These are phyloP conservation scores for Mortierella sp. DNA, from an alignment of 371 early-diverging fungal species.

Conservation along the genomic window DNA sequence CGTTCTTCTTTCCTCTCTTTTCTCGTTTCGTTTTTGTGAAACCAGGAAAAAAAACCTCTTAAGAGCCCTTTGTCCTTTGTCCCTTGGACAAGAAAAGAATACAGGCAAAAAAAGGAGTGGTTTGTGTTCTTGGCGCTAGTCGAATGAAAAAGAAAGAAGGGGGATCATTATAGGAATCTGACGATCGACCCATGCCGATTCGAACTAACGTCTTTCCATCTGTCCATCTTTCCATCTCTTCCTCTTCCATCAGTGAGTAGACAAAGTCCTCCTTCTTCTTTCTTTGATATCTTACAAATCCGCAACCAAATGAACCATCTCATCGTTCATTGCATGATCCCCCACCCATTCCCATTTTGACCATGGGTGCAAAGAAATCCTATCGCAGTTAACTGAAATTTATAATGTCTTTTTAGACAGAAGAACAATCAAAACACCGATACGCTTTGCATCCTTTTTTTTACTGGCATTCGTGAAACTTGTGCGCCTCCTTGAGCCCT, in stretches of 20 bases:
- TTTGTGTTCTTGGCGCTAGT: neutral
- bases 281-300: neutral
- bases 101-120: neutral
- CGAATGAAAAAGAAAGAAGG: neutral
- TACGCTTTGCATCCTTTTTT: neutral
- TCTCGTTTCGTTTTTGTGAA: neutral
- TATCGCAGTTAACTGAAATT: too few relatives aligned
- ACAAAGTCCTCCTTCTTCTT: neutral
- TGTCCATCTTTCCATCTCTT: too few relatives aligned
- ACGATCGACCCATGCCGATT: neutral
- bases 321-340: neutral
- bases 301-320: neutral
- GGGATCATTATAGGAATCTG: neutral
- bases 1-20: neutral
- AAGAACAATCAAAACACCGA: neutral
- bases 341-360: neutral
- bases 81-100: neutral
- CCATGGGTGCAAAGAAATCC: neutral
- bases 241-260: neutral
- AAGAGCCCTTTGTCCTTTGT: neutral
- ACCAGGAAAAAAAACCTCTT: neutral
- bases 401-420: neutral
- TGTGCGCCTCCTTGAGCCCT: neutral
- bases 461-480: neutral
- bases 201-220: neutral